Percentiles rank a stretch among this genome's conserved stretches.
Conservation (phyloP, 208 protist genomes). For the Leishmania turanica region DNA sequence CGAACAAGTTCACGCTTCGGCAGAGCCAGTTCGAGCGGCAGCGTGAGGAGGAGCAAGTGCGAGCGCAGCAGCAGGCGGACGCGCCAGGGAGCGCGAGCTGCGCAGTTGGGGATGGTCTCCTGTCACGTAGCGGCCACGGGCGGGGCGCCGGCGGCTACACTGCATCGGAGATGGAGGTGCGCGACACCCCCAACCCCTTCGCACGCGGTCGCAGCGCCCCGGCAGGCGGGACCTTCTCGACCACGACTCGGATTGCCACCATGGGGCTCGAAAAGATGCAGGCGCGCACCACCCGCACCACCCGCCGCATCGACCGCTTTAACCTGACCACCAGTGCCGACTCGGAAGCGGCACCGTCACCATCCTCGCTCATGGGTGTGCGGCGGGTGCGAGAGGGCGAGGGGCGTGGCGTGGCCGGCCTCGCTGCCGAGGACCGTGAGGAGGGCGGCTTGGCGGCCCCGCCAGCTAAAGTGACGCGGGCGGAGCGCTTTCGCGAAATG, state of each 20-base stretch:
- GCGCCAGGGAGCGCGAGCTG: slow-evolving; percentile 7
- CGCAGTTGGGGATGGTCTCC: slow-evolving; percentile 18
- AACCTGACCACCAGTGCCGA: slow-evolving; percentile 21
- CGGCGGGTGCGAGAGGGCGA: slow-evolving; percentile 27
- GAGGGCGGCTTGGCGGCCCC: slow-evolving; percentile 7
- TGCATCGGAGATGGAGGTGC: slow-evolving; percentile 37
- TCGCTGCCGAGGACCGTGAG: slow-evolving; percentile 7
- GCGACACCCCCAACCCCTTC: slow-evolving; percentile 53
- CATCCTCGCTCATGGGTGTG: slow-evolving; percentile 27
- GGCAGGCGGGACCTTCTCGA: slow-evolving; percentile 1
- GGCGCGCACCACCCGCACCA: slow-evolving; percentile 30
- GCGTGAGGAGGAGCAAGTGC: slow-evolving; percentile 69
- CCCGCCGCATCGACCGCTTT: slow-evolving; percentile 43
- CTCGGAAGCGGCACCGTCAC: not conserved
- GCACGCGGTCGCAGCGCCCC: slow-evolving; percentile 14
- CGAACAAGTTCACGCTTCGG: slow-evolving; percentile 68
- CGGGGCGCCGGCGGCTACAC: slow-evolving; percentile 14
- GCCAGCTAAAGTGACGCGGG: slow-evolving; percentile 45
- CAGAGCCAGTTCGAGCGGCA: slow-evolving; percentile 82
- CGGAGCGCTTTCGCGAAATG: slow-evolving; percentile 72
- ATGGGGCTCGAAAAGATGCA: slow-evolving; percentile 26
- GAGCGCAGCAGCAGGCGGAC: slow-evolving; percentile 26
- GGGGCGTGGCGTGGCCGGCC: slow-evolving; percentile 4
- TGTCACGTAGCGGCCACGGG: slow-evolving; percentile 5
- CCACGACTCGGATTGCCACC: slow-evolving; percentile 40